These are phyloP conservation scores for Seiridium unicorne DNA, from an alignment of 2,329 filamentous ascomycete genomes.

Conservation along the genomic window DNA sequence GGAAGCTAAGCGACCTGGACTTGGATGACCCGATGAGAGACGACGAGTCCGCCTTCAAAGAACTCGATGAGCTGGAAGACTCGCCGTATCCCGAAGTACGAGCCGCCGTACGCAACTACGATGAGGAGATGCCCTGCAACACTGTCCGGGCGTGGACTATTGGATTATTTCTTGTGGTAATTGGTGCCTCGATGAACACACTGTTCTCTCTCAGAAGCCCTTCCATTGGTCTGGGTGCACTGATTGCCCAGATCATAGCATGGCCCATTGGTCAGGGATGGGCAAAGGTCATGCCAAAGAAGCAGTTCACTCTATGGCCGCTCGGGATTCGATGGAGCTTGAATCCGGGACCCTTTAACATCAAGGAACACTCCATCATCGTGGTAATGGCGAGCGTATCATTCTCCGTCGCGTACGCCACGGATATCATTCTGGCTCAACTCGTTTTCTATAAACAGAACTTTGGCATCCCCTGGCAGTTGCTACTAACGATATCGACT, in stretches of 20 bases:
- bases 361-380: slow-evolving; percentile 69
- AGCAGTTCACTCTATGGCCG: slow-evolving; percentile 40
- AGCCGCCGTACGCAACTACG: slow-evolving; percentile 62
- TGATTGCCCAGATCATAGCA: slow-evolving; percentile 63
- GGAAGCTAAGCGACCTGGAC: slow-evolving; percentile 16
- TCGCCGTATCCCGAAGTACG: slow-evolving; percentile 67
- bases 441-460: slow-evolving; percentile 69
- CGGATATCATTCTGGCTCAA: slow-evolving; percentile 71
- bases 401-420: slow-evolving; percentile 69
- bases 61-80: slow-evolving; percentile 47
- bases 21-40: slow-evolving; percentile 17
- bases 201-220: slow-evolving; percentile 62
- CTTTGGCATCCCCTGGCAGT: slow-evolving; percentile 65
- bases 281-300: slow-evolving; percentile 53
- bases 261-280: slow-evolving; percentile 63
- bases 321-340: slow-evolving; percentile 56
- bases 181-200: slow-evolving; percentile 62
- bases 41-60: slow-evolving; percentile 28
- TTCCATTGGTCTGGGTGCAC: slow-evolving; percentile 57
- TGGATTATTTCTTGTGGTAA: slow-evolving; percentile 52
- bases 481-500: slow-evolving; percentile 65
- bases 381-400: slow-evolving; percentile 71
- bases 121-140: slow-evolving; percentile 64
- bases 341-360: slow-evolving; percentile 69
- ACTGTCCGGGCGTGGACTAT: slow-evolving; percentile 66